phyloP scores from a whole-genome alignment of 2,329 filamentous ascomycete species.

The Aspergillus melleus region DNA sequence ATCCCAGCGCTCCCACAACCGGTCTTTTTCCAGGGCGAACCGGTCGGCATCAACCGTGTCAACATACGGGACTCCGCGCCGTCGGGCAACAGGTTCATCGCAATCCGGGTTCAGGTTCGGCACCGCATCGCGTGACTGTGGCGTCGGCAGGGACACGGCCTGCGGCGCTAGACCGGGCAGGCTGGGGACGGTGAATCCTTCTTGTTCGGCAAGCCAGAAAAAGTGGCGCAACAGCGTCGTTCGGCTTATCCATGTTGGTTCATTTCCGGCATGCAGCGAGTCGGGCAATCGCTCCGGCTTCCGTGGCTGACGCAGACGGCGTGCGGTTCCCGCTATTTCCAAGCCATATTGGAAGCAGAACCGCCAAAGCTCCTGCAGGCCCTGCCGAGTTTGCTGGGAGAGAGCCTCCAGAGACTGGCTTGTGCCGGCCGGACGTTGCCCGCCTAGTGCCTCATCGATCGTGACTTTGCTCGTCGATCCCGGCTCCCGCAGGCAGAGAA shows the following conservation, averaged over 20 bases:
- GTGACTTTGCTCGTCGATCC: slow-evolving; percentile 5
- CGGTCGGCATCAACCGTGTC: slow-evolving; percentile 12
- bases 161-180: not conserved
- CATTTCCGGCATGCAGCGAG: slow-evolving; percentile 2
- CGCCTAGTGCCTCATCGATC: slow-evolving; percentile 9
- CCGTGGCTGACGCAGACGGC: not conserved
- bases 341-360: slow-evolving; percentile 20
- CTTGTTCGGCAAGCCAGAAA: not conserved
- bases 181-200: not conserved
- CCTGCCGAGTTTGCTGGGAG: not conserved
- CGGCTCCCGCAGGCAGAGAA: not conserved
- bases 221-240: not conserved
- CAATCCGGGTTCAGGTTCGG: not conserved
- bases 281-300: slow-evolving; percentile 1
- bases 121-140: slow-evolving; percentile 4
- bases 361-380: slow-evolving; percentile 14
- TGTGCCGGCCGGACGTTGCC: not conserved
- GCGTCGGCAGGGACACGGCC: not conserved
- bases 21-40: slow-evolving; percentile 3
- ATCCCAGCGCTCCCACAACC: not conserved
- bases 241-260: not conserved
- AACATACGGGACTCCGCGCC: slow-evolving; percentile 12
- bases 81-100: slow-evolving; percentile 5
- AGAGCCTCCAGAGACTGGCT: not conserved
- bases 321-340: slow-evolving; percentile 11